phyloP scores from a whole-genome alignment of 2,329 filamentous ascomycete species.

The Fusarium tricinctum region DNA sequence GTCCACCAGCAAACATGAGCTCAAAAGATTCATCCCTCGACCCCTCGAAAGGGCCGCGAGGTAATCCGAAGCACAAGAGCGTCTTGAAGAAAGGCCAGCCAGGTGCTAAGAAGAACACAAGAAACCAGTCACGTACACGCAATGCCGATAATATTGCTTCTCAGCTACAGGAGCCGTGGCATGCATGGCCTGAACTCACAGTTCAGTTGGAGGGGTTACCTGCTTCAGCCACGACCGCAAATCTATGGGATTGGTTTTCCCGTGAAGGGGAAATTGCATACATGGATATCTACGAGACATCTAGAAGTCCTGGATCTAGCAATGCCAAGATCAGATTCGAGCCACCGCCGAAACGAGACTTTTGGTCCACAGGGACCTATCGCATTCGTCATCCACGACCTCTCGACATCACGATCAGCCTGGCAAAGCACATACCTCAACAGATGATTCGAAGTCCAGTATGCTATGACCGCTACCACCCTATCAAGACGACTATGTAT shows the following conservation, averaged over 20 bases:
- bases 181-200: constrained; percentile 53
- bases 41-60: not conserved
- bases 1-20: constrained; percentile 14
- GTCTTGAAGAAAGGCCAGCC: constrained; percentile 3
- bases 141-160: not conserved
- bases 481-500: constrained; percentile 57
- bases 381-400: constrained; percentile 47
- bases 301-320: constrained; percentile 35
- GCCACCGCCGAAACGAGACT: constrained; percentile 66
- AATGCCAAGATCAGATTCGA: constrained; percentile 68
- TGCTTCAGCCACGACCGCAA: constrained; percentile 53
- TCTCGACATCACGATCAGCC: constrained; percentile 37
- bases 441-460: constrained; percentile 41
- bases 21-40: not conserved
- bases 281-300: constrained; percentile 65
- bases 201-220: constrained; percentile 56
- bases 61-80: not conserved
- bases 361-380: constrained; percentile 62
- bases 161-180: constrained; percentile 49
- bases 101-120: not conserved
- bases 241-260: constrained; percentile 67
- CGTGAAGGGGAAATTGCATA: constrained; percentile 66
- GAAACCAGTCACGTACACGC: not conserved
- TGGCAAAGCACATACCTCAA: constrained; percentile 11
- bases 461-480: constrained; percentile 45